Conservation (phyloP, 2,329 filamentous ascomycete genomes). For the Aspergillus sp. region DNA sequence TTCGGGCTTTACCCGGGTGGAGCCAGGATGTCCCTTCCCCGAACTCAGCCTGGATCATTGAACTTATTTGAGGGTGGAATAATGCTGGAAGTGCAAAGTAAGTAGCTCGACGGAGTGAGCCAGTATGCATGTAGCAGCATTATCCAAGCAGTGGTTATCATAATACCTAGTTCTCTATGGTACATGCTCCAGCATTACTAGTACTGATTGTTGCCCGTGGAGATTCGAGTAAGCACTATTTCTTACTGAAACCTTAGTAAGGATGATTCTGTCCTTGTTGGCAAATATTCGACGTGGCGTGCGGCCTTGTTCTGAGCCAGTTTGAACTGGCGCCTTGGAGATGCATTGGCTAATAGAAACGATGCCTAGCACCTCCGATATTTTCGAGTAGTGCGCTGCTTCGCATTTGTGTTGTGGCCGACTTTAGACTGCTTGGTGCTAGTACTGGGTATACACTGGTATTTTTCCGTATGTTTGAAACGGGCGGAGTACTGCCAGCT, state of each 20-base stretch:
- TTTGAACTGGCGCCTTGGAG: neutral
- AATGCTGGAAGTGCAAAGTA: no score
- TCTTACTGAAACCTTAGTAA: neutral
- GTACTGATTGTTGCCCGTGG: neutral
- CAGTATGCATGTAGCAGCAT: no score
- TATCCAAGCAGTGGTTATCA: neutral
- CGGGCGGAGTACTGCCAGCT: neutral
- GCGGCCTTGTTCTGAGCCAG: neutral
- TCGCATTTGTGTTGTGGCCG: neutral
- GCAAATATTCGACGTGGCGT: neutral
- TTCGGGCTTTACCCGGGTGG: constrained; percentile 28
- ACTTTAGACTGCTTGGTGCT: neutral
- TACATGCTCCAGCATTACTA: no score
- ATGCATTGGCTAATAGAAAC: neutral
- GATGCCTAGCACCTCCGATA: neutral
- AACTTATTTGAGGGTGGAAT: neutral
- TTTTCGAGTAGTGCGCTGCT: neutral
- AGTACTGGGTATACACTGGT: neutral
- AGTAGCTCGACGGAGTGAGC: no score
- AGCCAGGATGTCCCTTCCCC: constrained; percentile 18
- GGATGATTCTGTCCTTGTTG: neutral
- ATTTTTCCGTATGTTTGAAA: neutral
- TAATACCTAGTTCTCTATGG: neutral
- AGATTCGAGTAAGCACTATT: neutral
- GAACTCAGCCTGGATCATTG: constrained; percentile 9